A percentile compares a stretch with the other conserved stretches of the same genome.
These are phyloP conservation scores for Globisporangium heterothallicum DNA, from an alignment of 352 stramenopile species.

Conservation along the genomic window DNA sequence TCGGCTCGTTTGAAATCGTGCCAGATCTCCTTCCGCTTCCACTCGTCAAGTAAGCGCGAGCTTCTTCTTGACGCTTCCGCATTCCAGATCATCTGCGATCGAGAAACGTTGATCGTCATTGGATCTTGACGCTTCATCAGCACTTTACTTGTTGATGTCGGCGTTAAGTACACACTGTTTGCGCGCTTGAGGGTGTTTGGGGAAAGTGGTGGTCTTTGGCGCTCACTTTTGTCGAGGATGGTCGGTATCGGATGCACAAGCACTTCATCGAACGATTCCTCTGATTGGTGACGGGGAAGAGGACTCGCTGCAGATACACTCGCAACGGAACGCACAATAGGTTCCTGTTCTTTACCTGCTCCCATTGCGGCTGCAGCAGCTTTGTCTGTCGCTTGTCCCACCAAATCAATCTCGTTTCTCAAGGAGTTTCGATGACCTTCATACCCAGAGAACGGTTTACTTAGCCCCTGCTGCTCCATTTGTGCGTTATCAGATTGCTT, in stretches of 20 bases:
- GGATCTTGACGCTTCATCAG: conserved; percentile 22
- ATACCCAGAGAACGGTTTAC: conserved; percentile 2
- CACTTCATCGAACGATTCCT: not conserved
- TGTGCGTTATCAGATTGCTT: not conserved
- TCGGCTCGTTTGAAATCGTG: conserved; percentile 65
- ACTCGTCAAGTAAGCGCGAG: conserved; percentile 57
- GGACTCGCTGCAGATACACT: too few species aligned
- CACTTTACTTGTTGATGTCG: conserved; percentile 8
- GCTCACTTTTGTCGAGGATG: conserved; percentile 9
- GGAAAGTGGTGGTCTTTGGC: conserved; percentile 20
- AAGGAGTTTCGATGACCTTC: conserved; percentile 7
- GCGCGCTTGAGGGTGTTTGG: conserved; percentile 33
- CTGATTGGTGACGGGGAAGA: not conserved
- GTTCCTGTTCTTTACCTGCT: not conserved
- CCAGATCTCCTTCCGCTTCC: conserved; percentile 74
- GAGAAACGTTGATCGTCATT: conserved; percentile 14
- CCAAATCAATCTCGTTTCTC: conserved; percentile 8
- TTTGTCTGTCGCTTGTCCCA: conserved; percentile 5
- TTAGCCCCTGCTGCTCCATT: not conserved
- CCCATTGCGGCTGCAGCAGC: not conserved
- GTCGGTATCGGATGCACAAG: conserved; percentile 27
- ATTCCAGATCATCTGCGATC: conserved; percentile 42
- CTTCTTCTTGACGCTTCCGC: conserved; percentile 21
- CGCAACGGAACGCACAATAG: too few species aligned
- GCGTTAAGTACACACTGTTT: conserved; percentile 27